Base-by-base conservation (phyloP, 371 early-diverging fungal genomes). In the Rhizomucor pusillus region DNA sequence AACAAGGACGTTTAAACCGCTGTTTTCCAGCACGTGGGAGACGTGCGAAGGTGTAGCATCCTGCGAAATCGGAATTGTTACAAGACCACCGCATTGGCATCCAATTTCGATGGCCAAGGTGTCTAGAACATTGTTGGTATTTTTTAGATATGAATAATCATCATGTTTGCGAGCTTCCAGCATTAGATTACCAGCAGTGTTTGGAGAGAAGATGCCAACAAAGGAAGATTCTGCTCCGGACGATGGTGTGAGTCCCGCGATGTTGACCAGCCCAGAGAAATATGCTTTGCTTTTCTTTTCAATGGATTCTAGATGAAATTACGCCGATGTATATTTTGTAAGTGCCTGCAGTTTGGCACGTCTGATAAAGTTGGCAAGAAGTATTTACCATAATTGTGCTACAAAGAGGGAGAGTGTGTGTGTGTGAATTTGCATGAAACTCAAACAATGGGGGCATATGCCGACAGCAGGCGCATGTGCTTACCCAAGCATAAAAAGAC, bases 121-220 rank as follows among this genome's bases (percentile, higher is more conserved):
- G 19, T 67, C 74, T 69, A 59, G 25, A 59, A 62, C 52, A 64
- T n/a, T n/a, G n/a, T 29, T 29, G 3, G 5, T 7, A 7, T 29
- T 29, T 29, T 29, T 29, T 5, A 5, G 29, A 5, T 29, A 29
- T 3, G 7, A 25, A 5, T 1, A 13, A 24, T 12, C 5, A 4
- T 29, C 29, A 5, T 7, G 3, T 29, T 3, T 29, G 3, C 29
- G 29, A 29, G 29, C 29, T 5, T 7, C 3, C 29, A 29, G 3
- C 29, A 29, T 29, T 29, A 14, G 45, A 59, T 52, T 83, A 80
- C 84, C 68, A 50, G 69, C 54, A 6, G 78, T 80, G 50, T 74
- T 67, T 11, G 58, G 52, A 13, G 77, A 67, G 50, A 74, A 71
- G 51, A 84, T 69, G 40, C 81, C 84, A 6, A 84, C 77, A 54